These are phyloP conservation scores for Mortierella sp. DNA, from an alignment of 371 early-diverging fungal genomes.

Conservation along the genomic window DNA sequence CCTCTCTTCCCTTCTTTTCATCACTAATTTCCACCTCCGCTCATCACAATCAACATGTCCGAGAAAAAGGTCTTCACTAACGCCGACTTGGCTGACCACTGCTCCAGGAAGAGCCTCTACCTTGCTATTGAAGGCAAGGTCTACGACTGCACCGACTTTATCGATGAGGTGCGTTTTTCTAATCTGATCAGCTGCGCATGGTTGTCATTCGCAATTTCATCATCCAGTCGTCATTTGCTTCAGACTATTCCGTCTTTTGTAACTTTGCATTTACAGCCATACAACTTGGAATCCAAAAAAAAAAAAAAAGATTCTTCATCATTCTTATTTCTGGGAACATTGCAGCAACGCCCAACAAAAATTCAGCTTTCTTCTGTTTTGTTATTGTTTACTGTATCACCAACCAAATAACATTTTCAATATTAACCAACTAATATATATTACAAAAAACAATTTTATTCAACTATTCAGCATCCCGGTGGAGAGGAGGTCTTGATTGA, in stretches of 20 bases:
- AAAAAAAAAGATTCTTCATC: background rate
- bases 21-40: conserved; percentile 3
- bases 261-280: too few species aligned
- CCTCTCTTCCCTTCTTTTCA: background rate
- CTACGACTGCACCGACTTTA: conserved; percentile 86
- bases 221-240: too few species aligned
- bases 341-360: background rate
- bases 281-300: too few species aligned
- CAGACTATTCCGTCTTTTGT: too few species aligned
- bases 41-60: conserved; percentile 39
- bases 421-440: too few species aligned
- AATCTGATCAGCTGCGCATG: too few species aligned
- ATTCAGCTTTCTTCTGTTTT: background rate
- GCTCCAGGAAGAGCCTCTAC: conserved; percentile 68
- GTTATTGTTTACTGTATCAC: background rate
- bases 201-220: too few species aligned
- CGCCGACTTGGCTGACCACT: conserved; percentile 75
- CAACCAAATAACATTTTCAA: background rate
- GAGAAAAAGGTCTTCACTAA: conserved; percentile 60
- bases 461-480: conserved; percentile 77
- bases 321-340: background rate
- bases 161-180: conserved; percentile 68
- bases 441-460: background rate
- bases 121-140: conserved; percentile 85
- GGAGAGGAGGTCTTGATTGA: conserved; percentile 86